Evolutionary conservation across 768 basidiomycete genomes (phyloP), one percentile per base, ranked within the genome.

Genomic region (Leccinum arenicola): DNA sequence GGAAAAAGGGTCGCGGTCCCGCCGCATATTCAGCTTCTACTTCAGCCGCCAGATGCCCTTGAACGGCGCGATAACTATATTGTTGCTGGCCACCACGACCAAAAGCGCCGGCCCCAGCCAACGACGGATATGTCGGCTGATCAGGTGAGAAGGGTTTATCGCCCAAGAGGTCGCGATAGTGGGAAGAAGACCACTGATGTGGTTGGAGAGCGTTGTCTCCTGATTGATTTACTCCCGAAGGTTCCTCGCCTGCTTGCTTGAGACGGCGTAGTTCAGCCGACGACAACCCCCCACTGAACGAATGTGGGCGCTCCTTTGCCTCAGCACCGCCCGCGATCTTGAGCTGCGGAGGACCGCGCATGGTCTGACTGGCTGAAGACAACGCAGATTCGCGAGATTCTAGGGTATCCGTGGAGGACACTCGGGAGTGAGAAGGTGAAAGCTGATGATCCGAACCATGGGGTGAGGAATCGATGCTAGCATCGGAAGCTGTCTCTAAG

Each of bases 381-480:
- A 77, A 68, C 17, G 66, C 74, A 53, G 85, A 85, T 57, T 81
- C 82, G 60, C 83, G 87, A 57, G 84, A 83, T 52, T 80, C 77
- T 29, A 85, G 81, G 33, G 86, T 87, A 74, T 91, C 90, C 62
- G 87, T 85, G n/a, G 91, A 91, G 27, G 89, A 91, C 54, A 87
- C 91, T 56, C 90, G 85, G 62, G 90, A 91, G 73, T 91, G 90
- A 62, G 87, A 85, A 29, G 83, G 79, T 55, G 75, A 80, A 66
- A 85, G 84, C 60, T 82, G 81, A 72, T 87, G 85, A 63, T 89
- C 87, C 61, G 85, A 81, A 48, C 81, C 74, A 55, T 86, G 83
- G 19, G 89, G 87, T 36, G 89, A 89, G 52, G 89, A 91, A 65
- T 84, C 86, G 52, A 84, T 77, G 69, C 89, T 91, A 54, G 84